Base-by-base conservation (phyloP, 2,329 filamentous ascomycete genomes). In the Botrytis fabae region DNA sequence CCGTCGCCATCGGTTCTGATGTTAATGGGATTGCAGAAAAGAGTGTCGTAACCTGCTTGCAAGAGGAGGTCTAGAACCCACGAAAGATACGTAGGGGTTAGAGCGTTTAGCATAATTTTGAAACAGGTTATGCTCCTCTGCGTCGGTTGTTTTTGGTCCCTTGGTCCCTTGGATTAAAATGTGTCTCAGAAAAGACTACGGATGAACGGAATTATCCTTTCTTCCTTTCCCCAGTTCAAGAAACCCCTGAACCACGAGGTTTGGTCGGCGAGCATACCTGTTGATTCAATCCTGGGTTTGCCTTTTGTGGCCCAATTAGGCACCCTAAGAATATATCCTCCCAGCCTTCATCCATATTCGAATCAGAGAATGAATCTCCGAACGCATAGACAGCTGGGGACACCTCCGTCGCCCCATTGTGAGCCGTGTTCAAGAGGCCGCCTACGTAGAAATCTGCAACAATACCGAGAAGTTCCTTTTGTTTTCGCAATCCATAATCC, bases 251-350 rank as follows among this genome's bases (percentile, higher is more conserved):
- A 40, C 54, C 46, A 66, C 61, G 38, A 65, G 42, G n/a, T 60
- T 57, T 68, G 62, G 70, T 72, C 70, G 70, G 70, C 70, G 70
- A 72, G 57, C 70, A 59, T 16, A 42, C n/a, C n/a, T 40, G 46
- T n/a, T 59, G 25, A 42, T 14, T 48, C 44, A 59, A 44, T 61
- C 9, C 38, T 18, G 46, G 32, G 32, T 38, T 66, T 51, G 22
- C 44, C 38, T 38, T 18, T 68, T 57, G 16, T 28, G 12, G 25
- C 16, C 64, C 32, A 68, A 38, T 68, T 28, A 32, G 46, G 25
- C 32, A 28, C 35, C 25, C 46, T 6, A 51, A 40, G n/a, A 42
- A 44, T 22, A 22, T 42, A 42, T 54, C 48, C 48, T 68, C 40
- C 25, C 44, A 18, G 42, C 25, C 4, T n/a, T 40, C 16, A 40